Percentiles rank a stretch among this genome's conserved stretches.
Conservation (phyloP, 768 basidiomycete genomes). For the Suillus brevipes region DNA sequence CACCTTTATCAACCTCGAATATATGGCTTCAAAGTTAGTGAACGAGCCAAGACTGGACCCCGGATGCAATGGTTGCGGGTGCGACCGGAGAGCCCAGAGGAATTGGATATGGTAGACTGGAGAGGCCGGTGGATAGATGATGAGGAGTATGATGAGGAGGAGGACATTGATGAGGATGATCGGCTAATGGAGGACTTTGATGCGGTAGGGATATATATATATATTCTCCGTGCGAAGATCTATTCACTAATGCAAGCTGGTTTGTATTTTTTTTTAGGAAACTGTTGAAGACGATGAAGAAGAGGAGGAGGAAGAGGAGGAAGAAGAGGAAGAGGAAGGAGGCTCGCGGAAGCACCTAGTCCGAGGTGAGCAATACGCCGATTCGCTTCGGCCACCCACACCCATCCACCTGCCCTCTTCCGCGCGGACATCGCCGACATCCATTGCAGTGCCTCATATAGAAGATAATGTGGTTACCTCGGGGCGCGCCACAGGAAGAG, state of each 20-base stretch:
- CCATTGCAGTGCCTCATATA: constrained; percentile 47
- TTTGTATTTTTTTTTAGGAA: constrained; percentile 43
- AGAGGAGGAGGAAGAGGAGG: constrained; percentile 61
- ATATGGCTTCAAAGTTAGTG: constrained; percentile 97
- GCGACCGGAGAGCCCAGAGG: constrained; percentile 76
- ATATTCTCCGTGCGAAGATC: not conserved
- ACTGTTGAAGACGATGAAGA: constrained; percentile 50
- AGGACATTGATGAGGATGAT: constrained; percentile 54
- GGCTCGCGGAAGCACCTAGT: constrained; percentile 28
- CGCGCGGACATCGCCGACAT: constrained; percentile 53
- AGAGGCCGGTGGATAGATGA: constrained; percentile 85
- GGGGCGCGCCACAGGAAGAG: constrained; percentile 40
- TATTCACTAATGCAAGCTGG: constrained; percentile 13
- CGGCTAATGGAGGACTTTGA: constrained; percentile 87
- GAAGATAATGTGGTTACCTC: constrained; percentile 33
- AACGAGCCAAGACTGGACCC: constrained; percentile 91
- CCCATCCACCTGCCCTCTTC: constrained; percentile 43
- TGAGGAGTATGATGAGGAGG: constrained; percentile 71
- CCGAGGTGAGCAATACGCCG: constrained; percentile 38
- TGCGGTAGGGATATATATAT: constrained; percentile 47
- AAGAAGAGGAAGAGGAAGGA: constrained; percentile 35
- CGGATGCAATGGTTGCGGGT: constrained; percentile 96
- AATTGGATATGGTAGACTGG: constrained; percentile 88
- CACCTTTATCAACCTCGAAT: constrained; percentile 90
- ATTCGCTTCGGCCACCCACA: constrained; percentile 39